Evolutionary conservation across 768 basidiomycete species (phyloP).

Genomic region (Xerocomus spinulosus): DNA sequence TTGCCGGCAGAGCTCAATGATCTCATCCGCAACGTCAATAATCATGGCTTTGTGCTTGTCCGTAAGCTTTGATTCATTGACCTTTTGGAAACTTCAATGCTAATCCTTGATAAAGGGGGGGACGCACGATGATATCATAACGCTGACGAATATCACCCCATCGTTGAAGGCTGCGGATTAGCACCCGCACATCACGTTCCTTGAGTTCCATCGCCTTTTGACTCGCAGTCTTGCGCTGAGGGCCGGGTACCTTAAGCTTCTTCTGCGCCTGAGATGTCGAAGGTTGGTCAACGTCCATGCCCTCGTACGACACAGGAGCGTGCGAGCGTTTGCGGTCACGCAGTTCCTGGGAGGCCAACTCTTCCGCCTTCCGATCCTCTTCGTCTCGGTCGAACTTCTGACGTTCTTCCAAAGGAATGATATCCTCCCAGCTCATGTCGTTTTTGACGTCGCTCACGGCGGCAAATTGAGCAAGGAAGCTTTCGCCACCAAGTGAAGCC

Average conservation of each 20-base stretch:
- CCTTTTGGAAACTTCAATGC: slow-evolving; percentile 43
- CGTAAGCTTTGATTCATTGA: slow-evolving; percentile 81
- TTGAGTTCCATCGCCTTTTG: slow-evolving; percentile 97
- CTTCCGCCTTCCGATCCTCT: slow-evolving; percentile 68
- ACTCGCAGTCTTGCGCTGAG: slow-evolving; percentile 82
- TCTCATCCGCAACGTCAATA: slow-evolving; percentile 86
- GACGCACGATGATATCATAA: slow-evolving; percentile 87
- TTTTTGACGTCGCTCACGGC: slow-evolving; percentile 97
- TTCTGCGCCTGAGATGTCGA: slow-evolving; percentile 57
- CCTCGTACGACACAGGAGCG: slow-evolving; percentile 85
- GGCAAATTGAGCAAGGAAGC: slow-evolving; percentile 93
- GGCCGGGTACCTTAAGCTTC: slow-evolving; percentile 68
- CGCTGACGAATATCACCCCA: slow-evolving; percentile 97
- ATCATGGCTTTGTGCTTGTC: slow-evolving; percentile 95
- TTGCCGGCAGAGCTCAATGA: slow-evolving; percentile 77
- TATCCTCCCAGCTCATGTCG: slow-evolving; percentile 99
- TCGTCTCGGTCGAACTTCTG: slow-evolving; percentile 80
- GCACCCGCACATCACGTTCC: slow-evolving; percentile 92
- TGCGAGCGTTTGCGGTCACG: slow-evolving; percentile 79
- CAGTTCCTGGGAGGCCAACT: slow-evolving; percentile 61
- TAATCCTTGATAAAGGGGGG: neutral
- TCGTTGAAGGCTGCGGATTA: slow-evolving; percentile 91
- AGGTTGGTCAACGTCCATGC: slow-evolving; percentile 86
- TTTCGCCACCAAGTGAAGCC: slow-evolving; percentile 94
- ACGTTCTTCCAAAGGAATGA: slow-evolving; percentile 91